phyloP scores from a whole-genome alignment of 305 asterid species.

The Fraxinus baroniana region DNA sequence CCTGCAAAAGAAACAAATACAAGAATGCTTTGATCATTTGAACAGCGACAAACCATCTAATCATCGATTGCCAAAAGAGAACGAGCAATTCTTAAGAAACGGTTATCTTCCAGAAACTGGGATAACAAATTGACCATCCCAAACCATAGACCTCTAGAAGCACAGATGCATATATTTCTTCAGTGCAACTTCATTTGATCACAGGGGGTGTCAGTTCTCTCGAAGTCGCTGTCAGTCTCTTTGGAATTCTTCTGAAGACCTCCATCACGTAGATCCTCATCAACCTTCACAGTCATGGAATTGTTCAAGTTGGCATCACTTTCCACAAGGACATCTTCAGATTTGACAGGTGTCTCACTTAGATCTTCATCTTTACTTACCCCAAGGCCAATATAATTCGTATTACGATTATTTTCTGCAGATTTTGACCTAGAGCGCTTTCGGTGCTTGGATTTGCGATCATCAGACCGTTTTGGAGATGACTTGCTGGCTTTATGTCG shows the following conservation, averaged over 20 bases:
- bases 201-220: slow-evolving; percentile 20
- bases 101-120: slow-evolving; percentile 28
- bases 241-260: slow-evolving; percentile 21
- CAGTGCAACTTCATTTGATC: slow-evolving; percentile 15
- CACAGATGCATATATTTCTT: slow-evolving; percentile 21
- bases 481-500: slow-evolving; percentile 43
- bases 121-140: slow-evolving; percentile 29
- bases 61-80: slow-evolving; percentile 34
- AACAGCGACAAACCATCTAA: slow-evolving; percentile 40
- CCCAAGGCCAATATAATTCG: slow-evolving; percentile 25
- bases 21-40: slow-evolving; percentile 37
- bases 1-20: slow-evolving; percentile 77
- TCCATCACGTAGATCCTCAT: slow-evolving; percentile 25
- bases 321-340: slow-evolving; percentile 35
- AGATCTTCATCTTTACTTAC: slow-evolving; percentile 44
- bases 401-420: slow-evolving; percentile 34
- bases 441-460: slow-evolving; percentile 56
- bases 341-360: slow-evolving; percentile 39
- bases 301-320: slow-evolving; percentile 34
- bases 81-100: slow-evolving; percentile 27
- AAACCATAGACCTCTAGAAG: slow-evolving; percentile 29
- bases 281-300: slow-evolving; percentile 30
- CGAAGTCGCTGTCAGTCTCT: slow-evolving; percentile 22
- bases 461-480: slow-evolving; percentile 47
- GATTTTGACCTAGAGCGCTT: slow-evolving; percentile 62